Conservation (phyloP, 192 early-diverging fungal genomes). For the Coemansia sp. region DNA sequence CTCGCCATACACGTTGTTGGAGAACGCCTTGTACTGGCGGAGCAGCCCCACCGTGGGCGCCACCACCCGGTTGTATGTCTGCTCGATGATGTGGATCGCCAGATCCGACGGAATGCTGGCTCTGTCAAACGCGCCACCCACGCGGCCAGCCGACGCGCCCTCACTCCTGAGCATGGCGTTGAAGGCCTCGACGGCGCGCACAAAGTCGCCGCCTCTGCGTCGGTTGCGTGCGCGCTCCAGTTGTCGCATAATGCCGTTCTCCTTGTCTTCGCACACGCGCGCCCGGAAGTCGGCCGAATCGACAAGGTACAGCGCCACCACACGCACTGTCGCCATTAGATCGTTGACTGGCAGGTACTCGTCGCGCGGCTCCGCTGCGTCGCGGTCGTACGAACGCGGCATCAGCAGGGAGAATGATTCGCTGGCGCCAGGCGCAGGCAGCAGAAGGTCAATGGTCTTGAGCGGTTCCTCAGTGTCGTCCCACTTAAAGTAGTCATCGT, state of each 20-base stretch:
- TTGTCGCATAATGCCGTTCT: constrained; percentile 68
- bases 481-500: constrained; percentile 45
- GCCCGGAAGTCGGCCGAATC: constrained; percentile 43
- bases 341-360: constrained; percentile 88
- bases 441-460: constrained; percentile 22
- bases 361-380: constrained; percentile 45
- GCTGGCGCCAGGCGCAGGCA: constrained; percentile 23
- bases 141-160: constrained; percentile 22
- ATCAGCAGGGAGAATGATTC: constrained; percentile 45
- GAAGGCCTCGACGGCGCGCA: constrained; percentile 67
- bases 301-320: constrained; percentile 65
- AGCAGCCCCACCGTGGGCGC: constrained; percentile 70
- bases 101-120: constrained; percentile 60
- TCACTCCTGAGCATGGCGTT: constrained; percentile 62
- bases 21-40: constrained; percentile 82
- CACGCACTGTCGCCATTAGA: constrained; percentile 64
- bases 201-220: constrained; percentile 64
- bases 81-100: constrained; percentile 81
- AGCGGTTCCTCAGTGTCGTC: constrained; percentile 7
- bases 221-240: constrained; percentile 77
- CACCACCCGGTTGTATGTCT: constrained; percentile 86
- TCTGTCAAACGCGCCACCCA: constrained; percentile 26
- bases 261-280: constrained; percentile 62
- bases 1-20: constrained; percentile 97
- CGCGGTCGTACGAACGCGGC: constrained; percentile 42